Conservation (phyloP, 768 basidiomycete species). For the Kwoniella newhampshirensis region DNA sequence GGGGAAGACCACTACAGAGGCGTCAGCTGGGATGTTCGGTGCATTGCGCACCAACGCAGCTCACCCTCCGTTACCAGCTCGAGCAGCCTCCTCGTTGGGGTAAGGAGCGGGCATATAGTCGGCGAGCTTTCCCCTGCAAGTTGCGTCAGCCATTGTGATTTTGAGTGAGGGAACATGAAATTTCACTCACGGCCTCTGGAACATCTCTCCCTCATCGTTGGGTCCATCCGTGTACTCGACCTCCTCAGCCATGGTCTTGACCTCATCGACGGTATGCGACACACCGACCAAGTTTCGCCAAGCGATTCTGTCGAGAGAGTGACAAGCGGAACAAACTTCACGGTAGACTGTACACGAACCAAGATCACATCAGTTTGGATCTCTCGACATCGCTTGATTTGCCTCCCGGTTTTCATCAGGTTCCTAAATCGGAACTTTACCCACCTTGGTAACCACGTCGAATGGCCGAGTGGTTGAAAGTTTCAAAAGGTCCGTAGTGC, state of each 20-base stretch:
- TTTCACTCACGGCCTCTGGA: constrained; percentile 70
- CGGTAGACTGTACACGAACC: constrained; percentile 78
- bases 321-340: constrained; percentile 98
- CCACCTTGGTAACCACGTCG: constrained; percentile 58
- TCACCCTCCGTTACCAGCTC: constrained; percentile 76
- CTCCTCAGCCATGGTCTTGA: constrained; percentile 88
- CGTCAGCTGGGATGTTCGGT: not conserved
- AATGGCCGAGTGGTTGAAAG: constrained; percentile 86
- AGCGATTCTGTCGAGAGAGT: constrained; percentile 97
- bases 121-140: constrained; percentile 77
- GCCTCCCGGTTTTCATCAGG: not conserved
- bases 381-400: too few species aligned
- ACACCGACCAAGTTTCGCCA: constrained; percentile 99
- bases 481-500: constrained; percentile 80
- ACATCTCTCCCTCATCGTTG: constrained; percentile 93
- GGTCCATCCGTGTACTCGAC: constrained; percentile 96
- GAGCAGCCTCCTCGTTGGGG: constrained; percentile 95
- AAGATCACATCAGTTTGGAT: too few species aligned
- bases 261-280: constrained; percentile 90
- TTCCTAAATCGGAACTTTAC: constrained; percentile 35
- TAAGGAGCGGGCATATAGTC: constrained; percentile 96
- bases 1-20: constrained; percentile 76
- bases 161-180: not conserved
- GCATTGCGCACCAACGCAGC: constrained; percentile 3
- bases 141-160: not conserved